These are phyloP conservation scores for Tetrapyrgos nigripes DNA, from an alignment of 1,284 basidiomycete genomes.

Conservation along the genomic window DNA sequence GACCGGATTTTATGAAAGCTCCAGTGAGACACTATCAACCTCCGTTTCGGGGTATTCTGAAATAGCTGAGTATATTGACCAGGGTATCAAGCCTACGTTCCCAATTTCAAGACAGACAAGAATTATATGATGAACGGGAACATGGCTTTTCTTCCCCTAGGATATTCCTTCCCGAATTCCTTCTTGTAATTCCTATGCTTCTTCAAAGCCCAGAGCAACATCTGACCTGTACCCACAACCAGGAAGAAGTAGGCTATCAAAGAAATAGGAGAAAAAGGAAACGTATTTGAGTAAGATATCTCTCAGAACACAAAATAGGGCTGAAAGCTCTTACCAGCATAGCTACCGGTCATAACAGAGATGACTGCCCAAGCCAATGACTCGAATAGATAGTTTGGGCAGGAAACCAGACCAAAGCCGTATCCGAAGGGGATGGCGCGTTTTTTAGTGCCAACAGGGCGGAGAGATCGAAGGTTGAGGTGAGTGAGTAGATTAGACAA, in stretches of 20 bases:
- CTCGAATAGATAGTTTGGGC: conserved; percentile 98
- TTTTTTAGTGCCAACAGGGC: conserved; percentile 81
- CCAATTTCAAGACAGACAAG: background rate
- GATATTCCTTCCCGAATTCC: conserved; percentile 91
- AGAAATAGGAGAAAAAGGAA: background rate
- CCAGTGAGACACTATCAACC: too few species aligned
- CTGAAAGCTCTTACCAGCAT: conserved; percentile 63
- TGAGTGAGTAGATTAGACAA: conserved; percentile 90
- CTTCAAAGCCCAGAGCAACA: conserved; percentile 91
- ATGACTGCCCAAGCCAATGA: conserved; percentile 80
- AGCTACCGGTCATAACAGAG: conserved; percentile 80
- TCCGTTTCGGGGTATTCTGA: too few species aligned
- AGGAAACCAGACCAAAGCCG: conserved; percentile 86
- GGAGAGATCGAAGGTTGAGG: conserved; percentile 81
- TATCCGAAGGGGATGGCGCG: conserved; percentile 89
- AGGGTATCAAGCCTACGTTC: too few species aligned
- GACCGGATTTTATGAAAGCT: too few species aligned
- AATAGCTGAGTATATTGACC: too few species aligned
- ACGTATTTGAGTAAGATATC: background rate
- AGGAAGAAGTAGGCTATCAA: conserved; percentile 75
- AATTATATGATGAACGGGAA: conserved; percentile 72
- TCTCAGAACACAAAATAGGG: conserved; percentile 2
- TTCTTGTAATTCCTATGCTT: conserved; percentile 93
- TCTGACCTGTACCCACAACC: conserved; percentile 71
- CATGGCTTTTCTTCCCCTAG: conserved; percentile 78